Conservation (phyloP, 441 rosid genomes). For the Jatropha multifida region DNA sequence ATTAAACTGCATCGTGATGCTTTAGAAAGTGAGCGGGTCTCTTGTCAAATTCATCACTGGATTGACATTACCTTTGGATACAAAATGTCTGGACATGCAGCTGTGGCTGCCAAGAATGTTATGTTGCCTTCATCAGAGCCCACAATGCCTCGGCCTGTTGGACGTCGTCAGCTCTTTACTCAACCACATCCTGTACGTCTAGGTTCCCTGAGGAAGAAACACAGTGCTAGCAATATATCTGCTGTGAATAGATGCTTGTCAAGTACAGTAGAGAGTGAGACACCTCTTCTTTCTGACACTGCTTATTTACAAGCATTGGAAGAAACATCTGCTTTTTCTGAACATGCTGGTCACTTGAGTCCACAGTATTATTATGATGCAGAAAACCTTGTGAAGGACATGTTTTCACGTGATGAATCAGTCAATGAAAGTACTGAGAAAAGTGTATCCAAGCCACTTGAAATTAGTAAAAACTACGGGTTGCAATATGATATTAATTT, state of each 20-base stretch:
- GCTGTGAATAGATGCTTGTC: slow-evolving; percentile 37
- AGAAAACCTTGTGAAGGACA: slow-evolving; percentile 33
- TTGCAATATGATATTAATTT: slow-evolving; percentile 48
- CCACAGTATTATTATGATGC: slow-evolving; percentile 47
- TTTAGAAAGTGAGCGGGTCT: slow-evolving; percentile 77
- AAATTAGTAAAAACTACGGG: slow-evolving; percentile 33
- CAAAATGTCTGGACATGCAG: slow-evolving; percentile 91
- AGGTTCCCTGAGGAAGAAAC: slow-evolving; percentile 35
- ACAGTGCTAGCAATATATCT: slow-evolving; percentile 28
- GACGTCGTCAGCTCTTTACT: slow-evolving; percentile 87
- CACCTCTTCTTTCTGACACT: slow-evolving; percentile 50
- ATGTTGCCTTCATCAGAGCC: slow-evolving; percentile 86
- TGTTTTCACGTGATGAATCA: slow-evolving; percentile 32
- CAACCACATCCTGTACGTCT: slow-evolving; percentile 75
- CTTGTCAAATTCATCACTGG: slow-evolving; percentile 80
- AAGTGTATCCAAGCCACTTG: slow-evolving; percentile 31
- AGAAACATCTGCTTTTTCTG: slow-evolving; percentile 72
- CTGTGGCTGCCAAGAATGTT: slow-evolving; percentile 89
- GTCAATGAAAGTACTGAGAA: slow-evolving; percentile 21
- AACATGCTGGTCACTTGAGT: slow-evolving; percentile 65
- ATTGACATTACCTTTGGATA: slow-evolving; percentile 92
- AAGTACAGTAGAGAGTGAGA: slow-evolving; percentile 38
- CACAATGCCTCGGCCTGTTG: slow-evolving; percentile 65
- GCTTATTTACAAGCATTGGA: slow-evolving; percentile 62
- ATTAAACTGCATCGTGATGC: slow-evolving; percentile 85